Conservation (phyloP, 202 grass and related monocot species). For the Eragrostis tef region DNA sequence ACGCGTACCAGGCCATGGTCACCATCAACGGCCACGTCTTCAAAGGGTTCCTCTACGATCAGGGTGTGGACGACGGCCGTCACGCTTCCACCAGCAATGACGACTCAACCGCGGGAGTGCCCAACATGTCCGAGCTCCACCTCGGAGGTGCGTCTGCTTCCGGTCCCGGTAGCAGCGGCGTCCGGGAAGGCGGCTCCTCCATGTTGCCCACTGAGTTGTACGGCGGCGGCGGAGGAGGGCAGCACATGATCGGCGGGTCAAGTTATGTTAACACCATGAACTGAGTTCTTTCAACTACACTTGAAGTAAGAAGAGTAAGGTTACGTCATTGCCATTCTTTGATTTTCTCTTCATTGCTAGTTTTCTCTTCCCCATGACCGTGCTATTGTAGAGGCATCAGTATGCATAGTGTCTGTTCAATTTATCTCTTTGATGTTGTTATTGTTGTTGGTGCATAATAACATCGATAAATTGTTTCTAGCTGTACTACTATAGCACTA, state of each 20-base stretch:
- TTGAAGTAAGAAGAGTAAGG: constrained; percentile 39
- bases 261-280: constrained; percentile 81
- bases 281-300: constrained; percentile 43
- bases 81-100: constrained; percentile 66
- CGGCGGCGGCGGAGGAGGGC: constrained; percentile 46
- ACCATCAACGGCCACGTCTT: constrained; percentile 95
- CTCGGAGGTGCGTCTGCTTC: constrained; percentile 58
- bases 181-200: constrained; percentile 44
- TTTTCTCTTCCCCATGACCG: not conserved
- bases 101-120: constrained; percentile 55
- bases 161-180: constrained; percentile 7
- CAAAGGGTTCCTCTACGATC: constrained; percentile 99
- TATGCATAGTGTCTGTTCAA: constrained; percentile 46
- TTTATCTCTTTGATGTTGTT: not conserved
- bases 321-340: constrained; percentile 51
- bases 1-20: constrained; percentile 87
- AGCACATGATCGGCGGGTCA: constrained; percentile 63
- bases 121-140: constrained; percentile 91
- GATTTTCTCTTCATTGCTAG: constrained; percentile 26
- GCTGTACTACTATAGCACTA: not conserved
- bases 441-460: constrained; percentile 49
- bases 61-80: constrained; percentile 79
- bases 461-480: constrained; percentile 46
- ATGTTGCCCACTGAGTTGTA: constrained; percentile 59
- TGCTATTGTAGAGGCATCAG: constrained; percentile 28